Base-by-base conservation (phyloP, 192 early-diverging fungal genomes). In the Umbelopsis sp. region DNA sequence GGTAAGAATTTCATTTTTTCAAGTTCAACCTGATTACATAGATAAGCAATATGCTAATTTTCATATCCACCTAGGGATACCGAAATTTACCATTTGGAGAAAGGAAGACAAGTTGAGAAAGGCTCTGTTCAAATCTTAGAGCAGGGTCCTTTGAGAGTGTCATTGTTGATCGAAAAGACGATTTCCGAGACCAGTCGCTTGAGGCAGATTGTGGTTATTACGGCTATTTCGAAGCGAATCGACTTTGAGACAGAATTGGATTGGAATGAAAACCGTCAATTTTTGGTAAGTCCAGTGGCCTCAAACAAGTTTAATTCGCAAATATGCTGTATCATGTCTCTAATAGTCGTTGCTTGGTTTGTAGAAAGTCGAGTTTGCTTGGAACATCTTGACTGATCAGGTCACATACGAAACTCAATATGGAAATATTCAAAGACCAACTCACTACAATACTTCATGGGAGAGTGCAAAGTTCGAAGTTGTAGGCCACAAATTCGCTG, bases 401-500 rank as follows among this genome's bases (percentile, higher is more conserved):
- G 81, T 81, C 68, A 97, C 95, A 0, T 99, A 97, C 77, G 97
- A 99, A 66, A 94, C 95, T 2, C 95, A 95, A 73, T 98, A 92
- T 83, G 97, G 96, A 7, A 88, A 88, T 21, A 81, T 98, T 16
- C 93, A 93, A 76, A 83, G 98, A 16, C 94, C 98, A 4, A 98
- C 98, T 21, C 97, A 98, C 53, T 95, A 87, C 84, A 99, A 98
- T 78, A 99, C 92, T 6, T 86, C 88, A 34, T 97, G 95, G 89
- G 96, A 95, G 49, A 83, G 89, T 68, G 93, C 94, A 6, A 92
- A 94, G 69, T 99, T 99, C 72, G 97, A 98, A 83, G 97, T 98
- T 2, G 96, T 95, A 71, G 97, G 89, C 0, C 98, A 99, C 84
- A 96, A 96, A 70, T 99, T 93, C 84, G 98, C 90, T 9, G 98